These are phyloP conservation scores for Abrus precatorius DNA, from an alignment of 306 rosid genomes.

Conservation along the genomic window DNA sequence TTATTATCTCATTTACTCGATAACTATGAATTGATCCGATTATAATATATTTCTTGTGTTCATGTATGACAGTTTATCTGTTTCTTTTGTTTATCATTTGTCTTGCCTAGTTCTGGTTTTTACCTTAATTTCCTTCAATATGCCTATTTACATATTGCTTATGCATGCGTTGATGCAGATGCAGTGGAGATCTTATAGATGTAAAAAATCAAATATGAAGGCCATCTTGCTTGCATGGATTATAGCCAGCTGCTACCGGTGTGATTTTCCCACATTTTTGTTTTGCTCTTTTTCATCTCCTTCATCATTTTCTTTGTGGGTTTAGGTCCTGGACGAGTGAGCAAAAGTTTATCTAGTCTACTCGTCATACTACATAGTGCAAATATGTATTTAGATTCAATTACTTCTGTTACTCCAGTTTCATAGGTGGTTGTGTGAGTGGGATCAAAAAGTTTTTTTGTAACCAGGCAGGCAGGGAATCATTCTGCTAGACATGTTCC, in stretches of 20 bases:
- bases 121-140: slow-evolving; percentile 26
- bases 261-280: slow-evolving; percentile 55
- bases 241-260: slow-evolving; percentile 53
- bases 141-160: not conserved
- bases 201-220: slow-evolving; percentile 57
- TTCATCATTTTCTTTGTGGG: slow-evolving; percentile 46
- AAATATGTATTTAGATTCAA: slow-evolving; percentile 64
- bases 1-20: slow-evolving; percentile 16
- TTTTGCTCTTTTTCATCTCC: slow-evolving; percentile 29
- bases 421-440: slow-evolving; percentile 57
- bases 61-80: not conserved
- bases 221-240: slow-evolving; percentile 53
- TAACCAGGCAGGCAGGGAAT: slow-evolving; percentile 44
- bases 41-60: slow-evolving; percentile 16
- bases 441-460: slow-evolving; percentile 51
- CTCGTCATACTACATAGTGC: slow-evolving; percentile 59
- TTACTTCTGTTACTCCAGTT: slow-evolving; percentile 40
- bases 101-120: slow-evolving; percentile 12
- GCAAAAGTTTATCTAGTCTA: slow-evolving; percentile 48
- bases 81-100: not conserved
- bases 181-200: slow-evolving; percentile 50
- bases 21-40: not conserved
- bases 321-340: slow-evolving; percentile 48
- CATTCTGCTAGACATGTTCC: slow-evolving; percentile 47
- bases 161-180: slow-evolving; percentile 56